Conservation (phyloP, 306 rosid genomes). For the Comarum palustre region DNA sequence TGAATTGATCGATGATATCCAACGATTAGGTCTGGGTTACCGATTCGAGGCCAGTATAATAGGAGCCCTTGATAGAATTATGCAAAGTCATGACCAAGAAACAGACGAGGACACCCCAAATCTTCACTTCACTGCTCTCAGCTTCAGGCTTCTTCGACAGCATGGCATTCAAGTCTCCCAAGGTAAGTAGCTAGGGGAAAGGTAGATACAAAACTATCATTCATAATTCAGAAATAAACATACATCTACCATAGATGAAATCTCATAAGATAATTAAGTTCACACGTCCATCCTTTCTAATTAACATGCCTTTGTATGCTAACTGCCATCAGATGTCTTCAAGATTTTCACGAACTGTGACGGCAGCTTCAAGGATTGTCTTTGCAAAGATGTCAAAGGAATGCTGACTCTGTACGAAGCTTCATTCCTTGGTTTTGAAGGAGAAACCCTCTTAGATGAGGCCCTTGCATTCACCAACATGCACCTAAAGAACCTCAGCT, state of each 20-base stretch:
- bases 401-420: conserved; percentile 57
- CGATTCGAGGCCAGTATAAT: conserved; percentile 25
- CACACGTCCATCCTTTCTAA: neutral
- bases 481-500: conserved; percentile 29
- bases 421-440: conserved; percentile 41
- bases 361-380: conserved; percentile 23
- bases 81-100: neutral
- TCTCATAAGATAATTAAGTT: too few relatives aligned
- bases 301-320: neutral
- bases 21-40: conserved; percentile 36
- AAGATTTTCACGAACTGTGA: conserved; percentile 27
- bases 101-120: neutral
- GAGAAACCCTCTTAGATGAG: conserved; percentile 45
- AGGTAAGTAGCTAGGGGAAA: conserved; percentile 23
- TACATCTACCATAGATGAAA: too few relatives aligned
- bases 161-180: conserved; percentile 31
- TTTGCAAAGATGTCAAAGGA: conserved; percentile 37
- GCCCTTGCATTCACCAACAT: conserved; percentile 36
- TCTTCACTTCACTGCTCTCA: conserved; percentile 36
- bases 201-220: too few relatives aligned
- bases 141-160: conserved; percentile 53
- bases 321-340: conserved; percentile 35
- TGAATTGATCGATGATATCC: conserved; percentile 37
- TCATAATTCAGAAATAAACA: too few relatives aligned
- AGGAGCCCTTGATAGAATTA: conserved; percentile 4